Evolutionary conservation across 768 basidiomycete genomes (phyloP).

Genomic region (Podaxis sp.): DNA sequence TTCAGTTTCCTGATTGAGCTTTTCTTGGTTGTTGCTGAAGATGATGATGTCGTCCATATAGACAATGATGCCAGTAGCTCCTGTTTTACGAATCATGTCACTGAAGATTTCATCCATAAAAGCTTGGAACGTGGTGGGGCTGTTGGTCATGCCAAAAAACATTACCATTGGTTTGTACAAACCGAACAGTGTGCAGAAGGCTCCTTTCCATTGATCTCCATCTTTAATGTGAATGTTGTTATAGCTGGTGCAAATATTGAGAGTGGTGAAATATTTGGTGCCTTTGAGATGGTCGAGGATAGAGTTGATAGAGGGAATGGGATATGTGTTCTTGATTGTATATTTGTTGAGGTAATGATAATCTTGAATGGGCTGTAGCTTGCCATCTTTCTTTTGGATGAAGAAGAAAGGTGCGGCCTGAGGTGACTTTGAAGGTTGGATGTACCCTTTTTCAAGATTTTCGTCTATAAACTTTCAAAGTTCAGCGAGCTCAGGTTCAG

Average conservation of each 20-base stretch:
- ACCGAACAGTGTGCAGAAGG: neutral
- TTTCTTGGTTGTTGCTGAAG: constrained; percentile 15
- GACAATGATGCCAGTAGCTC: constrained; percentile 23
- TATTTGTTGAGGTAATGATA: neutral
- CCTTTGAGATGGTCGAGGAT: constrained; percentile 24
- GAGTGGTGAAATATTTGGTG: constrained; percentile 10
- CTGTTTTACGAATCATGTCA: constrained; percentile 16
- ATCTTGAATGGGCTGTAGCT: neutral
- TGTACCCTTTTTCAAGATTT: neutral
- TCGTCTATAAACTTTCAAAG: neutral
- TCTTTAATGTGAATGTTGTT: constrained; percentile 27
- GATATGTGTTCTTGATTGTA: constrained; percentile 31
- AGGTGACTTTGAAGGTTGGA: neutral
- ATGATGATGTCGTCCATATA: constrained; percentile 44
- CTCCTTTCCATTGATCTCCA: too few species aligned
- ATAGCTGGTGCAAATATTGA: constrained; percentile 21
- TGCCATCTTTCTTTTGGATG: neutral
- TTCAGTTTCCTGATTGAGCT: neutral
- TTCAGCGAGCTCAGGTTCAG: neutral
- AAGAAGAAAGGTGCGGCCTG: neutral
- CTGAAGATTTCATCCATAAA: constrained; percentile 18
- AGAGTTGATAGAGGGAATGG: constrained; percentile 30
- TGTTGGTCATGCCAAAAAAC: constrained; percentile 19
- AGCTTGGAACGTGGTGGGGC: constrained; percentile 15
- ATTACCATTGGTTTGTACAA: constrained; percentile 21